A percentile compares a stretch with the other conserved stretches of the same genome.
Conservation (phyloP, 2,329 filamentous ascomycete species). For the Xylaria sp. region DNA sequence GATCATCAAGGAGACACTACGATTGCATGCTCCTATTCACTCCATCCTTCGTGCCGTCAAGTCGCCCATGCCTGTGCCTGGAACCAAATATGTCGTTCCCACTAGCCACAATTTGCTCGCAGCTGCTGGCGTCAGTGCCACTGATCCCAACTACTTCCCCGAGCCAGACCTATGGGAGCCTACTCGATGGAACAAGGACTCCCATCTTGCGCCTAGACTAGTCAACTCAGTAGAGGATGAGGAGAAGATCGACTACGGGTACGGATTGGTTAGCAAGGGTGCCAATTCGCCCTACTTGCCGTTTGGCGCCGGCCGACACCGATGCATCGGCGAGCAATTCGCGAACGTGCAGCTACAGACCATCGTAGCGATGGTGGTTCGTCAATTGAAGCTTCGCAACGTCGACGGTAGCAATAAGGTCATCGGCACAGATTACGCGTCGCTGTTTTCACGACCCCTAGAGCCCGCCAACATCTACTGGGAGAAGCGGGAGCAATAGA, state of each 20-base stretch:
- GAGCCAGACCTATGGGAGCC: slow-evolving; percentile 88
- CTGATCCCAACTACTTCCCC: slow-evolving; percentile 80
- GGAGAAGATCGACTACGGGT: slow-evolving; percentile 92
- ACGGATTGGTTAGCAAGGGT: slow-evolving; percentile 92
- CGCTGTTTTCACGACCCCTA: slow-evolving; percentile 78
- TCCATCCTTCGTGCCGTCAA: slow-evolving; percentile 95
- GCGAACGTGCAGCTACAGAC: slow-evolving; percentile 92
- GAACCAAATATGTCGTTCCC: slow-evolving; percentile 85
- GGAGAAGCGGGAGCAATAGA: slow-evolving; percentile 69
- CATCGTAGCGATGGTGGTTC: slow-evolving; percentile 80
- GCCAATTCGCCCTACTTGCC: slow-evolving; percentile 90
- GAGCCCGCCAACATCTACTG: slow-evolving; percentile 79
- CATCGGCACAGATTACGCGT: slow-evolving; percentile 74
- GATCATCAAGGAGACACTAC: slow-evolving; percentile 91
- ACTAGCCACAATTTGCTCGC: slow-evolving; percentile 83
- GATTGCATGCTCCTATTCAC: slow-evolving; percentile 92
- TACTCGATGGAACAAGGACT: slow-evolving; percentile 84
- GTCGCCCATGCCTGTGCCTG: slow-evolving; percentile 83
- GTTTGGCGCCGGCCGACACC: slow-evolving; percentile 91
- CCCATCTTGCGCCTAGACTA: slow-evolving; percentile 63
- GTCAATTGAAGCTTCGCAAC: slow-evolving; percentile 83
- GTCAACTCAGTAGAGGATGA: slow-evolving; percentile 63
- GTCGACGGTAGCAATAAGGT: slow-evolving; percentile 75
- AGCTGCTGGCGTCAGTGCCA: slow-evolving; percentile 83
- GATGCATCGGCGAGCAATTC: slow-evolving; percentile 97